A percentile compares a stretch with the other conserved stretches of the same genome.
Evolutionary conservation across 176 grass and related monocot species (phyloP).

Genomic region (Elaeis guineensis): DNA sequence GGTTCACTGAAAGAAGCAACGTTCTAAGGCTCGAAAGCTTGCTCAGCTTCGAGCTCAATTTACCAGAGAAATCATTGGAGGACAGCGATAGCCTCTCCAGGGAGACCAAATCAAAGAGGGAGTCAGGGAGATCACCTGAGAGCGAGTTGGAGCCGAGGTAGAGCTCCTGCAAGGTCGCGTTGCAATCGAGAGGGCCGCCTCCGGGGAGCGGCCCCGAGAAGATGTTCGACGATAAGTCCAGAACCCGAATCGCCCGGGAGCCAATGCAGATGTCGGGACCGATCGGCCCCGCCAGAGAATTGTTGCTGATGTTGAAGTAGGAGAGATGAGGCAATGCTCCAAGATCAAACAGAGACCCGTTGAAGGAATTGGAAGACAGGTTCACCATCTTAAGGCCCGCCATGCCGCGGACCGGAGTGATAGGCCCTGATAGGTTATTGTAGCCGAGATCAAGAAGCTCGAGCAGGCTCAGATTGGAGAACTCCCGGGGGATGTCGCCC

Average conservation of each 20-base stretch:
- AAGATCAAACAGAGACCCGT: slow-evolving; percentile 35
- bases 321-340: slow-evolving; percentile 25
- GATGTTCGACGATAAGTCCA: slow-evolving; percentile 67
- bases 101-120: slow-evolving; percentile 44
- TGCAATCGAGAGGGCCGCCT: slow-evolving; percentile 25
- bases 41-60: slow-evolving; percentile 31
- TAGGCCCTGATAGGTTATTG: slow-evolving; percentile 41
- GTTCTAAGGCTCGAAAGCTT: slow-evolving; percentile 36
- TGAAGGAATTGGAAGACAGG: slow-evolving; percentile 70
- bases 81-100: slow-evolving; percentile 53
- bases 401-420: slow-evolving; percentile 25
- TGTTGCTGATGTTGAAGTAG: slow-evolving; percentile 76
- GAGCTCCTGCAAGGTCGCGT: slow-evolving; percentile 41
- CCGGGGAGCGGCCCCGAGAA: slow-evolving; percentile 46
- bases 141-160: slow-evolving; percentile 50
- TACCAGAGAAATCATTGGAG: slow-evolving; percentile 49
- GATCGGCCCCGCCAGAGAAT: slow-evolving; percentile 47
- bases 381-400: slow-evolving; percentile 25
- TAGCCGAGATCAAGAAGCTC: slow-evolving; percentile 57
- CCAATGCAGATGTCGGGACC: slow-evolving; percentile 54
- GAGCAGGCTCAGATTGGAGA: slow-evolving; percentile 33
- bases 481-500: slow-evolving; percentile 19
- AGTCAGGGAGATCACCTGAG: slow-evolving; percentile 44
- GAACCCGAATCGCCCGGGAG: slow-evolving; percentile 20
- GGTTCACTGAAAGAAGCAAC: slow-evolving; percentile 56